Base-by-base conservation (phyloP, 768 basidiomycete species). In the Goffeauzyma gilvescens region DNA sequence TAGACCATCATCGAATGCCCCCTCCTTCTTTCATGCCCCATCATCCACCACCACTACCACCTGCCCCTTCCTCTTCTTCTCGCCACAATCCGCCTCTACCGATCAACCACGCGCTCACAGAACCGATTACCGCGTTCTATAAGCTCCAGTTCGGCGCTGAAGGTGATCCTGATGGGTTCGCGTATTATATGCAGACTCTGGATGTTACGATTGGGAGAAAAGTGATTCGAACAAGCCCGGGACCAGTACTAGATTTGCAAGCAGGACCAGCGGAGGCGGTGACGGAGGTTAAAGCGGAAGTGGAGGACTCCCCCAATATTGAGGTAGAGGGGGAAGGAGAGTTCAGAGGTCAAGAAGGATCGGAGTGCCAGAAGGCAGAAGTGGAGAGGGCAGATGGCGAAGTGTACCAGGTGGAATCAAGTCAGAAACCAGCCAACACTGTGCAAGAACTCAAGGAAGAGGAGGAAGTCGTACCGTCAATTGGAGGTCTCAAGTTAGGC, bases 131-230 rank as follows among this genome's bases (percentile, higher is more conserved):
- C 24, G 61, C 61, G 3, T 63, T 54, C 41, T 63, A 63, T 51
- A 63, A 63, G 49, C 49, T 63, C 5, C 61, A 63, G 39, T 63
- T 63, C 31, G 36, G 27, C 31, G 31, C 18, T 35, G 17, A 3
- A 21, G 34, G 18, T 23, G 37, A 32, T 20, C 32, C 40, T 25
- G 57, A 57, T n/a, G 61, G 78, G 62, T 89, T 87, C 67, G 84
- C 84, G 42, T 96, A 93, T 67, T 98, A 89, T 69, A 81, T 98
- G 44, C 83, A 93, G 67, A 95, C 85, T 17, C 78, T 93, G 50
- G 77, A 75, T 30, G 81, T 93, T 53, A 85, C 85, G 45, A 89
- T 98, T 63, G 93, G 93, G 31, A 75, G 93, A 37, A 58, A 60
- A 40, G 54, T 55, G 41, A 52, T 56, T 41, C 27, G 50, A 43